These are phyloP conservation scores for Suillus decipiens DNA, from an alignment of 768 basidiomycete species.

Conservation along the genomic window DNA sequence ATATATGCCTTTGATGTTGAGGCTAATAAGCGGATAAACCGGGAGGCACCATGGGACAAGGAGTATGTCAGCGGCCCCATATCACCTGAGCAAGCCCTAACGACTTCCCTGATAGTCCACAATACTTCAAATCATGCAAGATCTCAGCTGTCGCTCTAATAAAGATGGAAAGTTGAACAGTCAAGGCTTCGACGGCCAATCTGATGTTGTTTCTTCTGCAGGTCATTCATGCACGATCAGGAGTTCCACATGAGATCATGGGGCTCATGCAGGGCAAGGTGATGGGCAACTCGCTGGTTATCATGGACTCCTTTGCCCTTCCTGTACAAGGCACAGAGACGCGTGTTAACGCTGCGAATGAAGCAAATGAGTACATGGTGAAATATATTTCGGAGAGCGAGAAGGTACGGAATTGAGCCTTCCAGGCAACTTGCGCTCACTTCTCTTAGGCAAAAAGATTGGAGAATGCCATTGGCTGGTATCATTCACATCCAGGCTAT, in stretches of 20 bases:
- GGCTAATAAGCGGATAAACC: conserved; percentile 64
- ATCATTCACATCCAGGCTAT: conserved; percentile 98
- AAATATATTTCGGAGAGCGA: conserved; percentile 83
- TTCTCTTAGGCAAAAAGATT: conserved; percentile 68
- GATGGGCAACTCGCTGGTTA: conserved; percentile 70
- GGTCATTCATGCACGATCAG: conserved; percentile 98
- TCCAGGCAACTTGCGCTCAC: neutral
- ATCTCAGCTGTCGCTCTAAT: conserved; percentile 95
- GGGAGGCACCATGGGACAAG: conserved; percentile 78
- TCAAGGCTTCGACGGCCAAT: neutral
- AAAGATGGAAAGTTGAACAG: conserved; percentile 73
- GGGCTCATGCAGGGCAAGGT: conserved; percentile 99
- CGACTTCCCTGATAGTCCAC: conserved; percentile 48
- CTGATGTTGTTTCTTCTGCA: conserved; percentile 39
- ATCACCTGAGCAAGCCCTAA: conserved; percentile 1
- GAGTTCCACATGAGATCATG: conserved; percentile 99
- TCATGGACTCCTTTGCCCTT: conserved; percentile 96
- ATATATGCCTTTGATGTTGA: conserved; percentile 77
- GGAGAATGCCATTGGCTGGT: conserved; percentile 95
- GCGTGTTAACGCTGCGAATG: conserved; percentile 92
- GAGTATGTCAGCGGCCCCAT: conserved; percentile 58
- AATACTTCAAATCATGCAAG: conserved; percentile 87
- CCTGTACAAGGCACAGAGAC: conserved; percentile 99
- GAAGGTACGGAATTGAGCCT: conserved; percentile 48
- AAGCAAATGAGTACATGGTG: conserved; percentile 99